Conservation (phyloP, 2,329 filamentous ascomycete species). For the Ophiostoma ulmi region DNA sequence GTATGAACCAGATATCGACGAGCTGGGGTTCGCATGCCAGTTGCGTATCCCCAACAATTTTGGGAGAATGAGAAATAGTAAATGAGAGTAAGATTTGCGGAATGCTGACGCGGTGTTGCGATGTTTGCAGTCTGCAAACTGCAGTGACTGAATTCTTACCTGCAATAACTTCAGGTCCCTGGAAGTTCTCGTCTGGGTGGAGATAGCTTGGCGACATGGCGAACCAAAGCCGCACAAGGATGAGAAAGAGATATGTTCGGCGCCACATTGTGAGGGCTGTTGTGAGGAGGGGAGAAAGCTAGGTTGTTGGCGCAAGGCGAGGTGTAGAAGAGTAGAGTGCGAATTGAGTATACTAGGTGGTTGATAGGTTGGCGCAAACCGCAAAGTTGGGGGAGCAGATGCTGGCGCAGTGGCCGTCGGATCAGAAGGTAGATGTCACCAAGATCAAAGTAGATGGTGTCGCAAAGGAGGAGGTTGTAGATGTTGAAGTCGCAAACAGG, state of each 20-base stretch:
- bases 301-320: not conserved
- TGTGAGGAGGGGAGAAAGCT: conserved; percentile 11
- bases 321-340: not conserved
- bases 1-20: too few species aligned
- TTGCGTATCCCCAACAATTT: not conserved
- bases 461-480: not conserved
- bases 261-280: conserved; percentile 66
- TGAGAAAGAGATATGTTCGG: conserved; percentile 76
- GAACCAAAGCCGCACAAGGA: conserved; percentile 87
- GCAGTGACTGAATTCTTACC: conserved; percentile 50
- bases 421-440: not conserved
- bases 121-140: too few species aligned
- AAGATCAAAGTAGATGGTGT: not conserved
- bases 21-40: not conserved
- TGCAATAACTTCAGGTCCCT: conserved; percentile 94
- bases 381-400: not conserved
- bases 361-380: not conserved
- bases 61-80: too few species aligned
- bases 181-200: conserved; percentile 98
- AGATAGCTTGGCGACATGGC: conserved; percentile 92
- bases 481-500: conserved; percentile 17
- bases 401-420: not conserved
- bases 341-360: not conserved
- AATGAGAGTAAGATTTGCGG: too few species aligned
- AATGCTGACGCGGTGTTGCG: not conserved